A percentile compares a stretch with the other conserved stretches of the same genome.
Evolutionary conservation across 345 rosid genomes (phyloP).

Genomic region (Syzygium oleosum): DNA sequence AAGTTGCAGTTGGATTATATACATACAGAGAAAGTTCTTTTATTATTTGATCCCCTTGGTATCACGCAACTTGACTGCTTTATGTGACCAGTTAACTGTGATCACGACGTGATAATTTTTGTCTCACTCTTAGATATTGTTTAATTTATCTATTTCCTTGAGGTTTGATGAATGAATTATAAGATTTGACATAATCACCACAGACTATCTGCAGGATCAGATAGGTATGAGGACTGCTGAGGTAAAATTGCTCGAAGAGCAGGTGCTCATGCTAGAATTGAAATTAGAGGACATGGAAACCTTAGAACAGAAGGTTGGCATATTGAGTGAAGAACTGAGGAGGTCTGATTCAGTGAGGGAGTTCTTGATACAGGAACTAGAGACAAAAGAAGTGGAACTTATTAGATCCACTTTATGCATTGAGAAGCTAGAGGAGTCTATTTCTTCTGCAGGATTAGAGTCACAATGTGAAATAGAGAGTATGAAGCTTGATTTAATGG

Average conservation of each 20-base stretch:
- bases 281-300: constrained; percentile 45
- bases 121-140: neutral
- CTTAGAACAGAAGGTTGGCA: constrained; percentile 28
- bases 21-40: neutral
- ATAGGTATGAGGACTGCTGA: constrained; percentile 51
- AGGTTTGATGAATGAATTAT: neutral
- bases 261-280: constrained; percentile 42
- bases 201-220: constrained; percentile 88
- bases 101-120: neutral
- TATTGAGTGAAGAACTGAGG: constrained; percentile 44
- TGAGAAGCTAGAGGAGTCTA: constrained; percentile 69
- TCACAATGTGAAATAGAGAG: constrained; percentile 83
- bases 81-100: neutral
- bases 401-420: constrained; percentile 28
- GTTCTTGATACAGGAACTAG: constrained; percentile 43
- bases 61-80: neutral
- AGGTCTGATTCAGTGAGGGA: constrained; percentile 37
- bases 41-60: neutral
- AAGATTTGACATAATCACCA: constrained; percentile 1
- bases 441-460: constrained; percentile 47
- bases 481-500: constrained; percentile 62
- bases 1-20: neutral
- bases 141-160: neutral
- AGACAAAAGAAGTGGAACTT: constrained; percentile 54
- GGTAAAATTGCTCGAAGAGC: constrained; percentile 44